Percentiles rank a stretch among this genome's conserved stretches.
Conservation (phyloP, 2,329 filamentous ascomycete species). For the Cladosporium sp. region DNA sequence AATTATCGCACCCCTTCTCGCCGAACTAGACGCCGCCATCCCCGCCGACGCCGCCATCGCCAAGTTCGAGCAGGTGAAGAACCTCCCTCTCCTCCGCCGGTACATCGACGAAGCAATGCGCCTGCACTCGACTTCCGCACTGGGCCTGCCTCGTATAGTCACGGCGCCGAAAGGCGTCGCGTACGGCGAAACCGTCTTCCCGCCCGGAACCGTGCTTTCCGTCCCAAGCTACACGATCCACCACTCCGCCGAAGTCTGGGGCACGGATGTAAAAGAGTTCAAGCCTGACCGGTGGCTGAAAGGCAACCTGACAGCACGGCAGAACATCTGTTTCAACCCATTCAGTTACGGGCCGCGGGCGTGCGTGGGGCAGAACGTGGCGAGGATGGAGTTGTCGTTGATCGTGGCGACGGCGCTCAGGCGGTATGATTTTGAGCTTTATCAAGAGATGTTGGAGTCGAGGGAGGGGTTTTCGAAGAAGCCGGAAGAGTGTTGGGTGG, state of each 20-base stretch:
- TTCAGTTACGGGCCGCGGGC: constrained; percentile 38
- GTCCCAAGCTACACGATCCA: constrained; percentile 38
- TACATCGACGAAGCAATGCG: constrained; percentile 29
- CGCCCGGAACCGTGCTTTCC: constrained; percentile 30
- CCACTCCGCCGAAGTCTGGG: constrained; percentile 36
- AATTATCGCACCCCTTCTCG: constrained; percentile 20
- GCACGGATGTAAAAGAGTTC: constrained; percentile 34
- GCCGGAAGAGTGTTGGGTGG: constrained; percentile 24
- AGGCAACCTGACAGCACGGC: constrained; percentile 32
- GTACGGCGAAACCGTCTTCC: constrained; percentile 19
- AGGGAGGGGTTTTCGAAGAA: constrained; percentile 31
- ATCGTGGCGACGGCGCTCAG: constrained; percentile 34
- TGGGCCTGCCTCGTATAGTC: constrained; percentile 21
- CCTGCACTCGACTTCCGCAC: constrained; percentile 27
- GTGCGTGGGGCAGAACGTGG: constrained; percentile 38
- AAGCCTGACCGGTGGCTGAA: constrained; percentile 31
- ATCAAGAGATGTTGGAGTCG: constrained; percentile 29
- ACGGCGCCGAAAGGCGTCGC: constrained; percentile 23
- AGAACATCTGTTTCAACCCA: constrained; percentile 35
- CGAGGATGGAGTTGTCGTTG: constrained; percentile 36
- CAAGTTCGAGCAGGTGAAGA: constrained; percentile 20
- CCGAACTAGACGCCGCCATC: constrained; percentile 26
- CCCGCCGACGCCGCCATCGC: constrained; percentile 15
- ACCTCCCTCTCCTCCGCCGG: constrained; percentile 25
- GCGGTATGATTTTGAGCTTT: constrained; percentile 30